Evolutionary conservation across 768 basidiomycete species (phyloP).

Genomic region (Clavaria fumosa): DNA sequence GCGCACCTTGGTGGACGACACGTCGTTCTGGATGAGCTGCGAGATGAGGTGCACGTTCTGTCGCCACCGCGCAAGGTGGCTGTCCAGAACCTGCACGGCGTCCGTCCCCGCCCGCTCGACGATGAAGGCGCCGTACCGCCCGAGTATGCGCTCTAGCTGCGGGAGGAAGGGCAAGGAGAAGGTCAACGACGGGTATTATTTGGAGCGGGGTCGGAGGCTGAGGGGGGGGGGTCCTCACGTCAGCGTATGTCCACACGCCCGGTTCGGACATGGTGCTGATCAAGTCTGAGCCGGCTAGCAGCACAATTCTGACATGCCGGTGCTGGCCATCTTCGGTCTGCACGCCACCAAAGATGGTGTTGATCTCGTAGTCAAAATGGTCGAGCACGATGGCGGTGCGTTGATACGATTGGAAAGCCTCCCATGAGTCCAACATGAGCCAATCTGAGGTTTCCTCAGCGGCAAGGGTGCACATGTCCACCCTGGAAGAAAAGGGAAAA

Average conservation of each 20-base stretch:
- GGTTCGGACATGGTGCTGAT: slow-evolving; percentile 98
- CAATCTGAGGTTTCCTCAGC: slow-evolving; percentile 82
- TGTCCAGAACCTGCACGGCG: slow-evolving; percentile 70
- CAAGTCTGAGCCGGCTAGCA: slow-evolving; percentile 94
- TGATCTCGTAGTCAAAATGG: slow-evolving; percentile 93
- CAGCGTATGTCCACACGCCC: slow-evolving; percentile 89
- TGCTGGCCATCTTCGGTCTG: slow-evolving; percentile 58
- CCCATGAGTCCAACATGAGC: slow-evolving; percentile 98
- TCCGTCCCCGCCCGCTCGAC: slow-evolving; percentile 91
- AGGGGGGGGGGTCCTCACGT: slow-evolving; percentile 42
- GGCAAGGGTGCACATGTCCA: slow-evolving; percentile 79
- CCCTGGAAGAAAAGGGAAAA: slow-evolving; percentile 27
- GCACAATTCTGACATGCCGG: slow-evolving; percentile 70
- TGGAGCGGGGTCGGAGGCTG: slow-evolving; percentile 5
- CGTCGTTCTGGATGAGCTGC: slow-evolving; percentile 93
- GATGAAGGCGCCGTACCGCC: slow-evolving; percentile 87
- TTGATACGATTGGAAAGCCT: slow-evolving; percentile 88
- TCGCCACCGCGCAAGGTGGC: slow-evolving; percentile 58
- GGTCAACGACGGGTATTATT: slow-evolving; percentile 2
- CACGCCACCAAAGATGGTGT: slow-evolving; percentile 69
- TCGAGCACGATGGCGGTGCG: slow-evolving; percentile 95
- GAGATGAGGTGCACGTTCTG: slow-evolving; percentile 83
- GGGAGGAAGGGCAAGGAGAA: slow-evolving; percentile 4
- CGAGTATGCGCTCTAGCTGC: slow-evolving; percentile 91
- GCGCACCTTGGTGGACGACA: slow-evolving; percentile 87